Base-by-base conservation (phyloP, 78 protist genomes). In the Diacronema lutheri region DNA sequence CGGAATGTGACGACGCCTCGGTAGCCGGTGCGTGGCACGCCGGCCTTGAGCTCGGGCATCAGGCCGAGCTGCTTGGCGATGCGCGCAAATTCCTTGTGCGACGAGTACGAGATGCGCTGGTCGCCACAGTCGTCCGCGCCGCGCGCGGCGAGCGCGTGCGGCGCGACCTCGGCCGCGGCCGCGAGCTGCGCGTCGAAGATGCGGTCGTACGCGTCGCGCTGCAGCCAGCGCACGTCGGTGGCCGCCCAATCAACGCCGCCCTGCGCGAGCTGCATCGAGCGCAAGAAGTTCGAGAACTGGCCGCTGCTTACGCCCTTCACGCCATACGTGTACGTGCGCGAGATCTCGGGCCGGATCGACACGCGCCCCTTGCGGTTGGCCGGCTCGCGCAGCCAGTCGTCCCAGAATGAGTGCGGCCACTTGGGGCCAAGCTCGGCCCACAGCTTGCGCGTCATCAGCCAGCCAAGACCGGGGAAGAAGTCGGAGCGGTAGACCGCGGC, bases 361-460 rank as follows among this genome's bases (percentile, higher is more conserved):
- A 58, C 26, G 80, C 95, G 86, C 12, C 84, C 92, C 13, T 62
- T 29, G 20, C 93, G 38, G 16, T 86, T 71, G 13, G 10, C 9
- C 46, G 93, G 91, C 40, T 89, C 35, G 56, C 98, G 74, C 83
- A 96, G 33, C 94, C 95, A 96, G 64, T 94, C 96, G 88, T 96
- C 98, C 98, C 98, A 96, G 81, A 91, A 93, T 35, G 91, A 81
- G 0, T 12, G 16, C 23, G 95, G 93, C 98, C 98, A 96, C 20
- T 73, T 58, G 0, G 86, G 41, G 13, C 72, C 37, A 35, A 93
- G 65, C 83, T 92, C 94, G 6, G 26, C 78, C 96, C 95, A 96
- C 62, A 96, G 88, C 25, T 25, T 14, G 4, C 89, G 69, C 20
- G 88, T 29, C n/a, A 93, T 21, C 85, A 96, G 50, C 98, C 98